These are phyloP conservation scores for Penicillium canescens DNA, from an alignment of 495 filamentous ascomycete genomes.

Conservation along the genomic window DNA sequence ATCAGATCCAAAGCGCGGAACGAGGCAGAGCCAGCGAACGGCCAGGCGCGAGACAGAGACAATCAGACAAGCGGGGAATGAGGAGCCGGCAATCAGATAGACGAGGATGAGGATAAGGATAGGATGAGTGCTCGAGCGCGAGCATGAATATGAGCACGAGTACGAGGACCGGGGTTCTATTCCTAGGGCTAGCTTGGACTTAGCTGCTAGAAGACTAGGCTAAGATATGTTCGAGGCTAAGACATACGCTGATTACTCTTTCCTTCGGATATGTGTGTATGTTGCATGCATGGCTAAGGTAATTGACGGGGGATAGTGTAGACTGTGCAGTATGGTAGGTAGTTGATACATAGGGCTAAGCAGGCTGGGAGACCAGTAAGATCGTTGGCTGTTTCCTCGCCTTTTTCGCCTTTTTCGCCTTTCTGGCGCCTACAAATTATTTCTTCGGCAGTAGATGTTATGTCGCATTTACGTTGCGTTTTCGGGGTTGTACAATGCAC, in stretches of 20 bases:
- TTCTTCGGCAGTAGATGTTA: background rate
- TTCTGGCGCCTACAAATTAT: background rate
- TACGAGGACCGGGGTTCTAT: background rate
- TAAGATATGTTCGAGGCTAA: no score
- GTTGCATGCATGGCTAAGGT: background rate
- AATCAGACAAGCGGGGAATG: constrained; percentile 17
- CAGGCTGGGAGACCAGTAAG: no score
- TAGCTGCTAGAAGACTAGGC: no score
- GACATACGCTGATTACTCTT: background rate
- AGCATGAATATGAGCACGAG: background rate
- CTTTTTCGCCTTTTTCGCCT: background rate
- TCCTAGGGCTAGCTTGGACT: no score
- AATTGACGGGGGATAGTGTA: no score
- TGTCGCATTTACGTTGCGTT: constrained; percentile 7
- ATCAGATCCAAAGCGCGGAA: constrained; percentile 20
- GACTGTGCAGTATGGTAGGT: no score
- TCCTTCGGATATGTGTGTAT: background rate
- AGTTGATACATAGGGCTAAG: no score
- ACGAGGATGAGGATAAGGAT: background rate
- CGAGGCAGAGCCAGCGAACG: constrained; percentile 24
- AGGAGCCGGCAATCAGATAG: constrained; percentile 10
- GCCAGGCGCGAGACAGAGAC: constrained; percentile 10
- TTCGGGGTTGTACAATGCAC: constrained; percentile 21
- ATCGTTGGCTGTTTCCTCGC: no score
- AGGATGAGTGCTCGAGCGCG: no score